Conservation (phyloP, 139 green algal species). For the Chlorella sp. region DNA sequence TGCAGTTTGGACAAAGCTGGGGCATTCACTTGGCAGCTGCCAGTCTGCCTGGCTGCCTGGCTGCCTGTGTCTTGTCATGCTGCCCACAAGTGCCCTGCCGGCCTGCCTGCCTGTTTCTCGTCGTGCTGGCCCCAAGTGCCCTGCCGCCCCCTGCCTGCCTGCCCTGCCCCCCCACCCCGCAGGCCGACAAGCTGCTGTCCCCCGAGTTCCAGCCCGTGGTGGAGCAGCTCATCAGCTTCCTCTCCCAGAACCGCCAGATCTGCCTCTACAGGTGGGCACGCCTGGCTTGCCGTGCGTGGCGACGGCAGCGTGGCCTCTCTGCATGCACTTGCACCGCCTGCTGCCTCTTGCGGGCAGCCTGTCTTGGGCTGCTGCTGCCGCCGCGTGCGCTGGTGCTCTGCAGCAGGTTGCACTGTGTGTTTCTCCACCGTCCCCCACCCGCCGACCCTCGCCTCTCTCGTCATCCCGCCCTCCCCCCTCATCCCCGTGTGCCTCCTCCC, state of each 20-base stretch:
- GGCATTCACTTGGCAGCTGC: background rate
- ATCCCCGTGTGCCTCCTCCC: background rate
- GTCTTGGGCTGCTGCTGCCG: background rate
- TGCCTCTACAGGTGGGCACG: conserved; percentile 82
- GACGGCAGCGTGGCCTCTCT: too few relatives aligned
- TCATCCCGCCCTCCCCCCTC: background rate
- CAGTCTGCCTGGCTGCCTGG: too few relatives aligned
- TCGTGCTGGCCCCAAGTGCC: background rate
- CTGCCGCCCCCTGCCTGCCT: background rate
- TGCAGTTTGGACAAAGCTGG: too few relatives aligned
- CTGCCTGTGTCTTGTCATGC: too few relatives aligned
- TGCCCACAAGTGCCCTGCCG: too few relatives aligned
- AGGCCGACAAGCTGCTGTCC: conserved; percentile 97
- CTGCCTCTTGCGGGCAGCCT: background rate
- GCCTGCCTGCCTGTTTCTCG: background rate
- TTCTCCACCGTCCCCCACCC: background rate
- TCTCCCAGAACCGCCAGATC: conserved; percentile 92
- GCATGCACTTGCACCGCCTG: background rate
- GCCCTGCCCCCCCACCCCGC: background rate
- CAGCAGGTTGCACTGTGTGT: too few relatives aligned
- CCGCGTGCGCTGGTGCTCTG: background rate
- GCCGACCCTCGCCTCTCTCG: background rate
- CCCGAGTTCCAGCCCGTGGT: conserved; percentile 97
- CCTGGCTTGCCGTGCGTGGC: too few relatives aligned
- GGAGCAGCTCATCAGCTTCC: conserved; percentile 93